These are phyloP conservation scores for Fistulifera pelliculosa DNA, from an alignment of 108 stramenopile species.

Conservation along the genomic window DNA sequence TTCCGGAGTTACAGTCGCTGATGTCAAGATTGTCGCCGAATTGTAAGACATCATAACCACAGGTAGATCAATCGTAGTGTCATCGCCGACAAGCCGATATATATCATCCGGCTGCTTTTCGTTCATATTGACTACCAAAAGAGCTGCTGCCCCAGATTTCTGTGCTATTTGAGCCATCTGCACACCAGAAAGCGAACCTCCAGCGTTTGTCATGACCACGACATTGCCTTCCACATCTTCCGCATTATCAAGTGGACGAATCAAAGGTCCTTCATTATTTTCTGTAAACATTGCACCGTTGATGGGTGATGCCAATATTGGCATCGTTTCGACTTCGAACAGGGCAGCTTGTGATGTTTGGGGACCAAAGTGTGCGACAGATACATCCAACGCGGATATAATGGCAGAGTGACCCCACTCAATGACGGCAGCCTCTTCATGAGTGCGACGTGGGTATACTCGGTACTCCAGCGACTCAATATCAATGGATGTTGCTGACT, in stretches of 20 bases:
- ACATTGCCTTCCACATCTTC: conserved; percentile 75
- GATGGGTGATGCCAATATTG: conserved; percentile 67
- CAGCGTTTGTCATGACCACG: conserved; percentile 78
- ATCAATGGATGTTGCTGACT: too few relatives aligned
- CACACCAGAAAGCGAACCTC: conserved; percentile 42
- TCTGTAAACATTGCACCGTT: conserved; percentile 41
- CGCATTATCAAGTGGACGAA: conserved; percentile 44
- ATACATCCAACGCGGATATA: conserved; percentile 80
- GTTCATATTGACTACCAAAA: conserved; percentile 80
- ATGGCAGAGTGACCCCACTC: conserved; percentile 91
- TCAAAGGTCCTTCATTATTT: conserved; percentile 8
- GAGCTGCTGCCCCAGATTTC: conserved; percentile 70
- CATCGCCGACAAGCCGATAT: conserved; percentile 45
- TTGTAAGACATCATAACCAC: conserved; percentile 81
- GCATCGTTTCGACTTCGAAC: conserved; percentile 79
- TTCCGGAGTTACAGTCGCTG: conserved; percentile 49
- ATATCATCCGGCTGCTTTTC: conserved; percentile 72
- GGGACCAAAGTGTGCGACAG: conserved; percentile 76
- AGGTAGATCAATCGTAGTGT: conserved; percentile 72
- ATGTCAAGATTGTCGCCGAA: conserved; percentile 76
- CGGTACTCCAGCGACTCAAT: conserved; percentile 10
- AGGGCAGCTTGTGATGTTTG: conserved; percentile 76
- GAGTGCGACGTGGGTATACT: conserved; percentile 60
- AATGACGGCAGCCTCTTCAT: conserved; percentile 77
- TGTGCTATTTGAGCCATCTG: conserved; percentile 79